Evolutionary conservation across 495 filamentous ascomycete genomes (phyloP), one percentile per base, ranked within the genome.

Genomic region (Cudoniella acicularis): DNA sequence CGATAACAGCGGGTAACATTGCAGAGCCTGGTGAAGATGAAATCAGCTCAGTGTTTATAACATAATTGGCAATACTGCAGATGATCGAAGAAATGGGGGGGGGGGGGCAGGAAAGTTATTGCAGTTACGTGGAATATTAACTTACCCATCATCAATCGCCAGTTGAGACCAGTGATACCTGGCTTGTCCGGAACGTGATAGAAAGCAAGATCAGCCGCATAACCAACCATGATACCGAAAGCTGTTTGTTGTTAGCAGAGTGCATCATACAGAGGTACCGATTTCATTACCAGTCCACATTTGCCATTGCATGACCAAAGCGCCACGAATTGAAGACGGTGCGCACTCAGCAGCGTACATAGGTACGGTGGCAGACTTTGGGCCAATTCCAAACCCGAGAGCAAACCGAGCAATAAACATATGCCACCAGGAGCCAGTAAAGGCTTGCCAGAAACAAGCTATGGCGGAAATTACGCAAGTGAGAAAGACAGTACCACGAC

Each of bases 271-370:
- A 25, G 17, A 25, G 18, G 25, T 16, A 16, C 16, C 3, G 10
- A 11, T 16, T 41, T 20, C 9, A 10, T 54, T 54, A 42, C 51
- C 54, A 18, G 54, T 63, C 64, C 64, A 66, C 82, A 91, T 85
- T 69, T 92, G 90, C 90, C 90, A 93, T 67, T 88, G 83, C 85
- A 88, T 88, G 4, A 88, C 84, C 40, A 89, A 61, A n/a, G 89
- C 90, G 26, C 90, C 90, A 41, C 90, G 82, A 48, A 93, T 88
- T 22, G 74, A 73, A 0, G 89, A 79, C 0, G 91, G 89, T 0
- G 85, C 78, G 27, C 81, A 86, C 67, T 94, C 90, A 1, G 90
- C 90, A 3, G 87, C 87, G 64, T 91, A 92, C 27, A 92, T 72
- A 0, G 88, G 88, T 1, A 90, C 88, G 0, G 89, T 93, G 0